Evolutionary conservation across 371 early-diverging fungal genomes (phyloP).

Genomic region (Batkoa obscura): DNA sequence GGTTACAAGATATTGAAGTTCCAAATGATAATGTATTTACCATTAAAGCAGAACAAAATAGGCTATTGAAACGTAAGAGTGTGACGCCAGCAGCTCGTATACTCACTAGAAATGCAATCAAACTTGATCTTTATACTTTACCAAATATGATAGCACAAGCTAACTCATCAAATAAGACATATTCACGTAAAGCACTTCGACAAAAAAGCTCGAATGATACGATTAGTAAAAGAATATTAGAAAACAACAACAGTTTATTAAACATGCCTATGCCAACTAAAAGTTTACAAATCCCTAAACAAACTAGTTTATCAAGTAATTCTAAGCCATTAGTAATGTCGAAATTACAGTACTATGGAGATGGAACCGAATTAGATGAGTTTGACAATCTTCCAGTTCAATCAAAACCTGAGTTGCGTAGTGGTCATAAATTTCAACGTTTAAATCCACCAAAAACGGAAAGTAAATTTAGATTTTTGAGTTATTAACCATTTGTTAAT

Average conservation of each 20-base stretch:
- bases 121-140: background rate
- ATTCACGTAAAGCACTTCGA: background rate
- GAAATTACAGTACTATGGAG: background rate
- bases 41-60: background rate
- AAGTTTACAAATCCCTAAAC: background rate
- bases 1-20: slow-evolving; percentile 4
- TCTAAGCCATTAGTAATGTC: background rate
- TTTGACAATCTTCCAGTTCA: slow-evolving; percentile 5
- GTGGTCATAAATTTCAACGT: background rate
- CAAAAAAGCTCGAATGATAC: background rate
- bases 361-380: slow-evolving; percentile 4
- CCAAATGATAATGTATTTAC: slow-evolving; percentile 5
- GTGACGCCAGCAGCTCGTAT: background rate
- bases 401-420: background rate
- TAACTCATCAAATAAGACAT: background rate
- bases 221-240: background rate
- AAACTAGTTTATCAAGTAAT: background rate
- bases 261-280: background rate
- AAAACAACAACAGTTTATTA: background rate
- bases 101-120: slow-evolving; percentile 2
- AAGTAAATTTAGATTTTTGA: background rate
- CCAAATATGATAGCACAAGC: background rate
- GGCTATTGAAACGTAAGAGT: background rate
- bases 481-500: background rate
- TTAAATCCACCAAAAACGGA: background rate